Conservation (phyloP, 2,329 filamentous ascomycete species). For the Sphaerulina musiva region DNA sequence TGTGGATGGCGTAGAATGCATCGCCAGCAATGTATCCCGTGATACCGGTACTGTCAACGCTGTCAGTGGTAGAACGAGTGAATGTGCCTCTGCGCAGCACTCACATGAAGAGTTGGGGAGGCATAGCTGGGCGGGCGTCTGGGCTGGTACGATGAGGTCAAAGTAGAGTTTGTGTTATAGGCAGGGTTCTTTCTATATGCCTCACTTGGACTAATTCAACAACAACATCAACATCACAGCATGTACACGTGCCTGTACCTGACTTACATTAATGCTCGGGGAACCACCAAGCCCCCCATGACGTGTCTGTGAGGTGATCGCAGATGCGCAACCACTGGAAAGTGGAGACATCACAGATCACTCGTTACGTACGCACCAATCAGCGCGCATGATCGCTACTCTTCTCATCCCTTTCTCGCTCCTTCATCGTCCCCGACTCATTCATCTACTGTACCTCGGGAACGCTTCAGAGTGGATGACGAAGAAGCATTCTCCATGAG, state of each 20-base stretch:
- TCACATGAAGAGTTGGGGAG: constrained; percentile 30
- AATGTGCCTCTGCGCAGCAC: not conserved
- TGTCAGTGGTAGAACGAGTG: too few relatives aligned
- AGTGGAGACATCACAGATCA: not conserved
- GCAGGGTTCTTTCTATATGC: not conserved
- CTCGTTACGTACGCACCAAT: not conserved
- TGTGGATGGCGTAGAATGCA: constrained; percentile 39
- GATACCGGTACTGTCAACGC: constrained; percentile 24
- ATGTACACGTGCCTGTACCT: not conserved
- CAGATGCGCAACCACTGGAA: not conserved
- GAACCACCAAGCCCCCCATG: not conserved
- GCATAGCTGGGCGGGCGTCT: constrained; percentile 16
- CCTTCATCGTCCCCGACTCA: too few relatives aligned
- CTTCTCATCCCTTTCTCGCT: too few relatives aligned
- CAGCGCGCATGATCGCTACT: not conserved
- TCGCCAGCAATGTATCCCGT: constrained; percentile 44
- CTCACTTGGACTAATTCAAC: too few relatives aligned
- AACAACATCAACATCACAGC: too few relatives aligned
- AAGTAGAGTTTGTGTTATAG: constrained; percentile 12
- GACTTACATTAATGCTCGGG: too few relatives aligned
- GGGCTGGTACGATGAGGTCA: not conserved
- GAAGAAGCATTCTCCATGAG: not conserved
- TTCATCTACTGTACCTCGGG: too few relatives aligned
- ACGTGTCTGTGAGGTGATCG: not conserved
- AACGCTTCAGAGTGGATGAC: not conserved